Evolutionary conservation across 2,329 filamentous ascomycete genomes (phyloP).

Genomic region (Pseudopyricularia cyperi): DNA sequence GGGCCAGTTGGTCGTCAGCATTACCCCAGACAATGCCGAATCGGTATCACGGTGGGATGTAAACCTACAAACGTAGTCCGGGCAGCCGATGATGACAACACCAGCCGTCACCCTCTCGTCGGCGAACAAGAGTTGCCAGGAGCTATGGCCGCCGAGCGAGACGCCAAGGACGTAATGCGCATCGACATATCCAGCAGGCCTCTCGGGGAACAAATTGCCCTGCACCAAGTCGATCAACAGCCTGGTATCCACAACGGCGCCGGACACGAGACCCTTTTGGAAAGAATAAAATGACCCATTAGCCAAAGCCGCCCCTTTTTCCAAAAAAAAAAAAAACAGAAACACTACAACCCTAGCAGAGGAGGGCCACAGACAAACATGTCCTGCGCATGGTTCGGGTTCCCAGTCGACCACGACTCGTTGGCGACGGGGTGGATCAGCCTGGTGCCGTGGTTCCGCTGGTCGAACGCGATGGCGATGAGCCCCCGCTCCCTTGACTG

Average conservation of each 20-base stretch:
- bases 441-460: conserved; percentile 79
- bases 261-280: conserved; percentile 47
- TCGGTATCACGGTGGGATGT: not conserved
- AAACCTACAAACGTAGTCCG: conserved; percentile 61
- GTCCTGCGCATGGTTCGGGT: conserved; percentile 72
- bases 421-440: conserved; percentile 57
- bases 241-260: conserved; percentile 62
- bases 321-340: too few species aligned
- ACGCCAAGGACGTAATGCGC: conserved; percentile 69
- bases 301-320: too few species aligned
- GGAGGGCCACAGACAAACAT: conserved; percentile 47
- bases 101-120: conserved; percentile 70
- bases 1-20: not conserved
- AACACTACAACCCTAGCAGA: too few species aligned
- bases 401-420: conserved; percentile 66
- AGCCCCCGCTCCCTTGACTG: conserved; percentile 36
- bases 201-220: conserved; percentile 54
- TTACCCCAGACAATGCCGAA: not conserved
- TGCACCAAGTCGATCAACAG: conserved; percentile 65
- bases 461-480: conserved; percentile 77
- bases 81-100: conserved; percentile 75
- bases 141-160: conserved; percentile 75
- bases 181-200: conserved; percentile 29
- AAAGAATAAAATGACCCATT: not conserved
- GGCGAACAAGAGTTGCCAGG: conserved; percentile 70